A percentile compares a stretch with the other conserved stretches of the same genome.
phyloP scores from a whole-genome alignment of 2,329 filamentous ascomycete species.

The Onygena corvina region DNA sequence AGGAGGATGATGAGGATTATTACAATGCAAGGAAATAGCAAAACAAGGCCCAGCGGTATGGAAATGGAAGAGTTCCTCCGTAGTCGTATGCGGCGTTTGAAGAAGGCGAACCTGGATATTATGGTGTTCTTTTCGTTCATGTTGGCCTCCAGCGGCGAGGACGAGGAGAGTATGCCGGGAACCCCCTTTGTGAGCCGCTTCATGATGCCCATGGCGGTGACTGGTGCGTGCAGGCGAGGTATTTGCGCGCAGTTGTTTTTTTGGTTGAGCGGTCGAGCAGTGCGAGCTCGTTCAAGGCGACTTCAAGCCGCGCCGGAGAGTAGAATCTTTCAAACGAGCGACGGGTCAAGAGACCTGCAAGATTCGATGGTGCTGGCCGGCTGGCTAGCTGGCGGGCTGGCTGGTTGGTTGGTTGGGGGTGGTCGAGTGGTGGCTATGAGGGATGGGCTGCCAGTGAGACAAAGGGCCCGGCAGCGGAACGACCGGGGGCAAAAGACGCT shows the following conservation, averaged over 20 bases:
- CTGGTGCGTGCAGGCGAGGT: background rate
- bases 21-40: slow-evolving; percentile 84
- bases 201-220: slow-evolving; percentile 41
- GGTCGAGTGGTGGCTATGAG: too few species aligned
- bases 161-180: slow-evolving; percentile 33
- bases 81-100: slow-evolving; percentile 73
- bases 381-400: too few species aligned
- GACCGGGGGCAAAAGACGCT: background rate
- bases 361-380: too few species aligned
- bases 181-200: slow-evolving; percentile 43
- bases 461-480: background rate
- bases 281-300: background rate
- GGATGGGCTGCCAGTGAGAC: too few species aligned
- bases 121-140: slow-evolving; percentile 34
- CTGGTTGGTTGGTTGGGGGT: background rate
- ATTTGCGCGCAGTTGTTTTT: background rate
- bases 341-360: background rate
- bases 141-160: slow-evolving; percentile 34
- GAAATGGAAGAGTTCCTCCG: slow-evolving; percentile 86
- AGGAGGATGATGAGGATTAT: slow-evolving; percentile 82
- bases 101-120: slow-evolving; percentile 57
- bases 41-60: slow-evolving; percentile 79
- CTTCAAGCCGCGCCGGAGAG: background rate
- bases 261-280: background rate
- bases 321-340: slow-evolving; percentile 2